Base-by-base conservation (phyloP, 768 basidiomycete genomes). In the Suillus bovinus region DNA sequence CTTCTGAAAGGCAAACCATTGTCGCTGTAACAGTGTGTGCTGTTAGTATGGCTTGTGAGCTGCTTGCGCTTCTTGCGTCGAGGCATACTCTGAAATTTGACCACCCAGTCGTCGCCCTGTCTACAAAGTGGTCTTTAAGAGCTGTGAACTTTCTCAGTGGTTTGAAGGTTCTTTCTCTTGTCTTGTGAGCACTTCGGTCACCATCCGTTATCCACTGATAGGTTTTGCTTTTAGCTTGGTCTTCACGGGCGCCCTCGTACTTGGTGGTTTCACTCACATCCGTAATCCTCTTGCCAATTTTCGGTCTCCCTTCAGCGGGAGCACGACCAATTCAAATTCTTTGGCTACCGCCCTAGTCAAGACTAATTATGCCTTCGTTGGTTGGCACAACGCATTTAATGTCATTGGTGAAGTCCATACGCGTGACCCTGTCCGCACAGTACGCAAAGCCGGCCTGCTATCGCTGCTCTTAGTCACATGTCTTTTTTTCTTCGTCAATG, bases 401-500 rank as follows among this genome's bases (percentile, higher is more conserved):
- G 76, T 84, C 24, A 62, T 82, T 27, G 79, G 77, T 50, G 82
- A 84, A 72, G 67, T 74, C 11, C 64, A 61, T 13, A 62, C 66
- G 5, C 58, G 72, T 63, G 77, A 80, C 49, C 82, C 83, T 3
- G 74, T 82, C 16, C 76, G 75, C 60, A 84, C 81, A 13, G 70
- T 83, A 68, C 79, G 80, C 63, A 76, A 76, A 59, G 81, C 79
- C 41, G 79, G 78, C 4, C 76, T 79, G 22, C 70, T 79, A n/a
- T 78, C 81, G 0, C 75, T 86, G n/a, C 77, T 72, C 0, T 62
- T 80, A 53, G 79, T 81, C n/a, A 78, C 80, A 38, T 63, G 79
- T 22, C 73, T 85, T 4, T 84, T 82, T 67, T 71, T 84, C 61
- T 76, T 84, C 52, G 77, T 77, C 53, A 84, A 84, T 63, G 67